phyloP scores from a whole-genome alignment of 371 early-diverging fungal species.

The Homolaphlyctis polyrhiza region DNA sequence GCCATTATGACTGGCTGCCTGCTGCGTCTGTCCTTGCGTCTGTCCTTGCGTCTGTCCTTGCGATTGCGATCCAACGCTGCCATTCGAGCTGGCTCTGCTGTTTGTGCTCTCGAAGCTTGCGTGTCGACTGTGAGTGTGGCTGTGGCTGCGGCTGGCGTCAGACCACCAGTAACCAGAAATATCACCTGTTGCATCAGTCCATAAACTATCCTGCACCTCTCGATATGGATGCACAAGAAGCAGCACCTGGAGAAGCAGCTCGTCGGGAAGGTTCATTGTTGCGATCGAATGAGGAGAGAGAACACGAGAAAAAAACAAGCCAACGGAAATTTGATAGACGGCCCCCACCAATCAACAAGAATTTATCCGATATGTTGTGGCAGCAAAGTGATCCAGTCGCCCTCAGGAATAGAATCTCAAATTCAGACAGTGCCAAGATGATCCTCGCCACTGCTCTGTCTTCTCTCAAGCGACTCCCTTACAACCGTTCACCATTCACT shows the following conservation, averaged over 20 bases:
- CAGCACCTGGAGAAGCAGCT: background rate
- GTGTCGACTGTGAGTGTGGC: background rate
- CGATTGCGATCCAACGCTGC: no score
- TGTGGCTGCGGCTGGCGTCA: background rate
- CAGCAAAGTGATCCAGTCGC: background rate
- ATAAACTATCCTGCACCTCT: background rate
- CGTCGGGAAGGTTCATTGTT: slow-evolving; percentile 1
- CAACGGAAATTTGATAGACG: no score
- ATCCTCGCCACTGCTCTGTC: no score
- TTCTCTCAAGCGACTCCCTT: no score
- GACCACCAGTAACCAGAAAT: background rate
- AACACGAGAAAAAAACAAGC: background rate
- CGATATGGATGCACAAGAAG: background rate
- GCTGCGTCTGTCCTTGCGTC: background rate
- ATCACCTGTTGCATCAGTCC: background rate
- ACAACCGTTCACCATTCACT: no score
- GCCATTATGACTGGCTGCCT: background rate
- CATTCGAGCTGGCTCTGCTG: background rate
- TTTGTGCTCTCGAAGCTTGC: background rate
- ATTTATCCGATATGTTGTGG: no score
- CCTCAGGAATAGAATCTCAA: background rate
- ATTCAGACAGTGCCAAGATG: background rate
- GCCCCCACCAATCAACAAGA: no score
- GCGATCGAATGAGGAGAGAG: background rate
- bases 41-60: background rate